A percentile compares a stretch with the other conserved stretches of the same genome.
These are phyloP conservation scores for Aspergillus quadrilineatus DNA, from an alignment of 2,329 filamentous ascomycete species.

Conservation along the genomic window DNA sequence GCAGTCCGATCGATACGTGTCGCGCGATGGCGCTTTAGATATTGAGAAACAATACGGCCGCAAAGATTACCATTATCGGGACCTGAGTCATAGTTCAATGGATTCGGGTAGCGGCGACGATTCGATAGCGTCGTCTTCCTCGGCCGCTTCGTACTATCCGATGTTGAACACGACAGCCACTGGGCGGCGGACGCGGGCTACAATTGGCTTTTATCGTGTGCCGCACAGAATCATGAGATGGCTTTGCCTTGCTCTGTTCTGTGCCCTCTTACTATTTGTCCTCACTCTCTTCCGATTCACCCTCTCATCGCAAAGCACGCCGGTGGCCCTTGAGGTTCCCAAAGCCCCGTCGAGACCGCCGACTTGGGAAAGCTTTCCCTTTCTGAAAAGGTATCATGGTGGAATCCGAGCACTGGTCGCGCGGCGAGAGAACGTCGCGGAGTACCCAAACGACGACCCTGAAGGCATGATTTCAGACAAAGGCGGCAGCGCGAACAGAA, in stretches of 20 bases:
- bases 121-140: constrained; percentile 44
- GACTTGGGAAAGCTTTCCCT: constrained; percentile 80
- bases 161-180: constrained; percentile 39
- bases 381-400: constrained; percentile 85
- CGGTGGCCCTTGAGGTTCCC: constrained; percentile 46
- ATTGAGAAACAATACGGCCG: constrained; percentile 34
- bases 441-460: constrained; percentile 69
- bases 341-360: constrained; percentile 64
- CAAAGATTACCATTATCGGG: constrained; percentile 23
- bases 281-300: constrained; percentile 72
- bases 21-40: constrained; percentile 27
- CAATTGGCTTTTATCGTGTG: constrained; percentile 56
- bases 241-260: constrained; percentile 70
- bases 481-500: constrained; percentile 32
- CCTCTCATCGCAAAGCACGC: constrained; percentile 43
- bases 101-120: constrained; percentile 31
- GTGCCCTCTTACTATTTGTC: constrained; percentile 73
- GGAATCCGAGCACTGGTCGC: constrained; percentile 73
- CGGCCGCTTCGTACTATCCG: constrained; percentile 54
- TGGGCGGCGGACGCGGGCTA: constrained; percentile 35
- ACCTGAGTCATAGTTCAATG: constrained; percentile 26
- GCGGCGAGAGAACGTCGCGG: constrained; percentile 66
- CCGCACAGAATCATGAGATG: constrained; percentile 74
- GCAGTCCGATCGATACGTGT: constrained; percentile 23
- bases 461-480: constrained; percentile 56